These are phyloP conservation scores for Geranomyces variabilis DNA, from an alignment of 192 early-diverging fungal genomes.

Conservation along the genomic window DNA sequence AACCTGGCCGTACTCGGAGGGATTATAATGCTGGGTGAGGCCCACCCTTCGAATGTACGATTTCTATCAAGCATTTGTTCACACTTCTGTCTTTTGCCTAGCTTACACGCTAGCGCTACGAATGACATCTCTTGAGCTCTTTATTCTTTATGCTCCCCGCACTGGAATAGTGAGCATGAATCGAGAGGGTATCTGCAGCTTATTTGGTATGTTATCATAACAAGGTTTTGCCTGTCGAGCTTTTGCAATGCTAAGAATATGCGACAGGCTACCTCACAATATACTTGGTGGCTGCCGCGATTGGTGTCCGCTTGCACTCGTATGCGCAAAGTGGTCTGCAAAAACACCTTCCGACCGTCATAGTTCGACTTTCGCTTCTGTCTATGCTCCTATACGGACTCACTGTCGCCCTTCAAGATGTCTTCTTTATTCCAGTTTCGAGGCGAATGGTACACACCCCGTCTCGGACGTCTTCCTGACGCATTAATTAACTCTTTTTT, in stretches of 20 bases:
- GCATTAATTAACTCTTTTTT: not conserved
- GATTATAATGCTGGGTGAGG: constrained; percentile 47
- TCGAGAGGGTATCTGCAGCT: constrained; percentile 87
- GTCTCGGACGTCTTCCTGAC: not conserved
- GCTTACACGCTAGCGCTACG: constrained; percentile 64
- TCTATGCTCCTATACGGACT: constrained; percentile 45
- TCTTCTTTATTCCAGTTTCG: constrained; percentile 63
- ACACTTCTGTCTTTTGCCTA: not conserved
- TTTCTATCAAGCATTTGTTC: too few relatives aligned
- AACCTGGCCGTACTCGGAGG: constrained; percentile 62
- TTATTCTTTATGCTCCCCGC: constrained; percentile 76
- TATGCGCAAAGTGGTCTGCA: constrained; percentile 40
- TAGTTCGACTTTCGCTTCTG: constrained; percentile 42
- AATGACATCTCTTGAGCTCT: constrained; percentile 65
- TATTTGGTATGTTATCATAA: constrained; percentile 55
- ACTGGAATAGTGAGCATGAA: constrained; percentile 77
- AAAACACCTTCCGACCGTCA: constrained; percentile 48
- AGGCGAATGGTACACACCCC: constrained; percentile 53
- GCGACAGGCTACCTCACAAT: constrained; percentile 77
- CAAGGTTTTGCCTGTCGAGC: not conserved
- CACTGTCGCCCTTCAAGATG: constrained; percentile 47
- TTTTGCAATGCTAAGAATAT: not conserved
- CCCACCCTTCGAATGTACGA: not conserved
- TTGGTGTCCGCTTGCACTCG: constrained; percentile 67
- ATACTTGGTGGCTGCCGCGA: constrained; percentile 75